phyloP scores from a whole-genome alignment of 495 filamentous ascomycete genomes.

The Baudoinia panamericana region DNA sequence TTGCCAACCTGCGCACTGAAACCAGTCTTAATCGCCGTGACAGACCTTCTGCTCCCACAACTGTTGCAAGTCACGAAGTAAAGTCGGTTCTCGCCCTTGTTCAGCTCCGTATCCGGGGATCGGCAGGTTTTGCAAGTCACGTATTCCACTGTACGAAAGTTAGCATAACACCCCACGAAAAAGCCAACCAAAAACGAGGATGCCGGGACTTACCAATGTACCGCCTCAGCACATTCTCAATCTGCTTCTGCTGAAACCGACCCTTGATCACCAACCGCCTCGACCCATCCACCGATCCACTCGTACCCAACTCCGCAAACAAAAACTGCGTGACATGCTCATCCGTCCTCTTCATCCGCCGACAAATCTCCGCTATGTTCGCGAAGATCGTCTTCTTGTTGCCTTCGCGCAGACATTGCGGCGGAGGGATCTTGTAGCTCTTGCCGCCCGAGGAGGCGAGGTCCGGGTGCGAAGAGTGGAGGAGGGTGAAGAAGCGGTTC shows the following conservation, averaged over 20 bases:
- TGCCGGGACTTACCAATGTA: conserved; percentile 66
- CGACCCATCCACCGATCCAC: conserved; percentile 82
- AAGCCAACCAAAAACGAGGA: no score
- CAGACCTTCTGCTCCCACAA: conserved; percentile 77
- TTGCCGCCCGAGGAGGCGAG: conserved; percentile 72
- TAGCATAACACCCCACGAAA: not conserved
- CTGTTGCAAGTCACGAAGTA: conserved; percentile 77
- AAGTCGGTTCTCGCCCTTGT: conserved; percentile 96
- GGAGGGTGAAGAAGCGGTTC: conserved; percentile 77
- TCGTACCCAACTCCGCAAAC: conserved; percentile 96
- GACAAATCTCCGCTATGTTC: conserved; percentile 86
- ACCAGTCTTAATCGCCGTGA: conserved; percentile 98
- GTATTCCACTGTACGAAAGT: conserved; percentile 59
- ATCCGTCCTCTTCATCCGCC: conserved; percentile 91
- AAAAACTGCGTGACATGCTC: conserved; percentile 79
- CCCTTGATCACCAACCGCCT: conserved; percentile 95
- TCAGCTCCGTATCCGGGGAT: conserved; percentile 86
- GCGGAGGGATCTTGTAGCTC: conserved; percentile 97
- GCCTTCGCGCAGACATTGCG: conserved; percentile 98
- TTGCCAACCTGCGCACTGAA: conserved; percentile 97
- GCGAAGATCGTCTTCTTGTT: conserved; percentile 99
- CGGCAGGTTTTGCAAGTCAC: conserved; percentile 97
- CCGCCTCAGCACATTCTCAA: conserved; percentile 84
- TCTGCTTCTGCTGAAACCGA: conserved; percentile 95
- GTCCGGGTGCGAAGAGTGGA: conserved; percentile 89